Percentiles rank a stretch among this genome's conserved stretches.
Evolutionary conservation across 1,284 basidiomycete genomes (phyloP).

Genomic region (Boletus putidus): DNA sequence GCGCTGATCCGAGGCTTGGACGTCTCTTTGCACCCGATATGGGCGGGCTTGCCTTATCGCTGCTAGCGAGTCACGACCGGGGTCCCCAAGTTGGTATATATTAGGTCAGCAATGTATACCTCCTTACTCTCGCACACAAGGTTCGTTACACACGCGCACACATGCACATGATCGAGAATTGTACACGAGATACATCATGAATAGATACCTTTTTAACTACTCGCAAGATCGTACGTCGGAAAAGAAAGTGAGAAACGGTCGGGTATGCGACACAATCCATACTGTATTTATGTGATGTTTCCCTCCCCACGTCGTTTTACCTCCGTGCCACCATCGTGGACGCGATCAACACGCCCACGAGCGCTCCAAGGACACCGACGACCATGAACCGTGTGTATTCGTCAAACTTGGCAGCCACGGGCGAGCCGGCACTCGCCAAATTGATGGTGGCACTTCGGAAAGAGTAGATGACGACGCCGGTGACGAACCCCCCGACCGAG

Average conservation of each 20-base stretch:
- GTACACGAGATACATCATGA: constrained; percentile 11
- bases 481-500: constrained; percentile 63
- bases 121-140: too few relatives aligned
- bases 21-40: background rate
- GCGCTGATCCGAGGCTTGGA: too few relatives aligned
- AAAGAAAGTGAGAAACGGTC: background rate
- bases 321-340: constrained; percentile 42
- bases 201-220: constrained; percentile 16
- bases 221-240: background rate
- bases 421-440: constrained; percentile 36
- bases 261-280: background rate
- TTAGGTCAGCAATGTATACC: too few relatives aligned
- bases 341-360: constrained; percentile 60
- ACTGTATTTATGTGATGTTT: background rate
- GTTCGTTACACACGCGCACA: background rate
- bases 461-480: constrained; percentile 63
- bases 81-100: too few relatives aligned
- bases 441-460: constrained; percentile 51
- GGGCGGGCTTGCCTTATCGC: background rate
- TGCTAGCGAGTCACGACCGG: too few relatives aligned
- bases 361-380: constrained; percentile 58
- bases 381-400: constrained; percentile 63
- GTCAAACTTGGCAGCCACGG: constrained; percentile 47
- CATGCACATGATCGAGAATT: background rate
- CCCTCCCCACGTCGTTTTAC: constrained; percentile 6